These are phyloP conservation scores for Pseudogymnoascus sp. DNA, from an alignment of 2,329 filamentous ascomycete genomes.

Conservation along the genomic window DNA sequence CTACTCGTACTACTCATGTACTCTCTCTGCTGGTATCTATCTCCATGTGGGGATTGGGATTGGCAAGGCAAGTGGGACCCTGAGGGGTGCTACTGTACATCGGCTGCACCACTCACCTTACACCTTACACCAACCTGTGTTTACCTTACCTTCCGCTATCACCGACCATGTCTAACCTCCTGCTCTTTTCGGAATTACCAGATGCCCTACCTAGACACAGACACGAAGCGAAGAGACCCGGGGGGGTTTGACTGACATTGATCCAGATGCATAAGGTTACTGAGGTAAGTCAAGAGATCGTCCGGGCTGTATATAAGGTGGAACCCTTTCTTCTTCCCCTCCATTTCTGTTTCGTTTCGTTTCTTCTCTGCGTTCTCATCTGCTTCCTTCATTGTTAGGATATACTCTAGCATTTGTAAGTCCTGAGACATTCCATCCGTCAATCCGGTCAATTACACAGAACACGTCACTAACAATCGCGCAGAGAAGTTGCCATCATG, in stretches of 20 bases:
- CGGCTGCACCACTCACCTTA: neutral
- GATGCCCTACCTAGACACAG: neutral
- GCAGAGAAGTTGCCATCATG: slow-evolving; percentile 9
- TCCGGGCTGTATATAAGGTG: neutral
- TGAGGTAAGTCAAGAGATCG: neutral
- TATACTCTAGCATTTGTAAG: slow-evolving; percentile 4
- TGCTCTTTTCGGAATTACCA: neutral
- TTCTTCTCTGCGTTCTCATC: neutral
- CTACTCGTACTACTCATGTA: neutral
- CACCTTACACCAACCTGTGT: neutral
- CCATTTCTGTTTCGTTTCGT: neutral
- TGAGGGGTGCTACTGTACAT: neutral
- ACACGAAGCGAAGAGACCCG: neutral
- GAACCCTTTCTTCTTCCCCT: neutral
- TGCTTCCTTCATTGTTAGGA: neutral
- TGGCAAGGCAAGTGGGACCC: neutral
- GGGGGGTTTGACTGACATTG: neutral
- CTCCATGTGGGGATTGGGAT: neutral
- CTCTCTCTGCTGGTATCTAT: neutral
- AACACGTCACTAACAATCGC: neutral
- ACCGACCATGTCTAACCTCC: neutral
- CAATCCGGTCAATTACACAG: neutral
- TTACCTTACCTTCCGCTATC: slow-evolving; percentile 6
- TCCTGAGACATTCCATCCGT: neutral
- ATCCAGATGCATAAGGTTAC: neutral